These are phyloP conservation scores for Hypoxylon sp. DNA, from an alignment of 2,329 filamentous ascomycete species.

Conservation along the genomic window DNA sequence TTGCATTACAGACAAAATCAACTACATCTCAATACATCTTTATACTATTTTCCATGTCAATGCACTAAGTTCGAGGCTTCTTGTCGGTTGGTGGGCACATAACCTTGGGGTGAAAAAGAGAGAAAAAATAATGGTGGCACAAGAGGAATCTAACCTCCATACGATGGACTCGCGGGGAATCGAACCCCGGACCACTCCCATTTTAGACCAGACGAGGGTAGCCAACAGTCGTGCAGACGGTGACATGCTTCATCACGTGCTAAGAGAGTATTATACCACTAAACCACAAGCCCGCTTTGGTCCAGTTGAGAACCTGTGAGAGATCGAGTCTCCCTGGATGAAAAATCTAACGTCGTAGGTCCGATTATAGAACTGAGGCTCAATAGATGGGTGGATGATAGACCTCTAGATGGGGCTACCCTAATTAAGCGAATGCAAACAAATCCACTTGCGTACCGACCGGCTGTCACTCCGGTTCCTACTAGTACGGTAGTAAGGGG, in stretches of 20 bases:
- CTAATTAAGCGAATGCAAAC: constrained; percentile 17
- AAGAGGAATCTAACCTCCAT: constrained; percentile 41
- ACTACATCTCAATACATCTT: no score
- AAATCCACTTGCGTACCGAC: constrained; percentile 15
- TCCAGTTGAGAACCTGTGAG: constrained; percentile 3
- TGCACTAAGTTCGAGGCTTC: no score
- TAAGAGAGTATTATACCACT: constrained; percentile 50
- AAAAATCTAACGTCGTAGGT: constrained; percentile 12
- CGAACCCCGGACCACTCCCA: constrained; percentile 64
- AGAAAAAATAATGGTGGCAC: constrained; percentile 28
- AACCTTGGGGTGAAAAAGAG: not conserved
- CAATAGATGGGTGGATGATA: constrained; percentile 10
- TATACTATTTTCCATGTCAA: no score
- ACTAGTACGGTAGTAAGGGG: not conserved
- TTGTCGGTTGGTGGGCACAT: no score
- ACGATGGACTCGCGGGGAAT: constrained; percentile 63
- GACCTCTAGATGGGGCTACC: constrained; percentile 14
- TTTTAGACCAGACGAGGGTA: not conserved
- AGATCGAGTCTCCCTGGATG: constrained; percentile 4
- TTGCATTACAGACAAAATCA: no score
- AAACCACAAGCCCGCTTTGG: constrained; percentile 45
- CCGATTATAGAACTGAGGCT: constrained; percentile 22
- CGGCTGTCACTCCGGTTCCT: not conserved
- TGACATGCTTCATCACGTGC: constrained; percentile 33
- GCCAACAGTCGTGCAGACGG: no score